These are phyloP conservation scores for Penicillium corylophilum DNA, from an alignment of 2,329 filamentous ascomycete genomes.

Conservation along the genomic window DNA sequence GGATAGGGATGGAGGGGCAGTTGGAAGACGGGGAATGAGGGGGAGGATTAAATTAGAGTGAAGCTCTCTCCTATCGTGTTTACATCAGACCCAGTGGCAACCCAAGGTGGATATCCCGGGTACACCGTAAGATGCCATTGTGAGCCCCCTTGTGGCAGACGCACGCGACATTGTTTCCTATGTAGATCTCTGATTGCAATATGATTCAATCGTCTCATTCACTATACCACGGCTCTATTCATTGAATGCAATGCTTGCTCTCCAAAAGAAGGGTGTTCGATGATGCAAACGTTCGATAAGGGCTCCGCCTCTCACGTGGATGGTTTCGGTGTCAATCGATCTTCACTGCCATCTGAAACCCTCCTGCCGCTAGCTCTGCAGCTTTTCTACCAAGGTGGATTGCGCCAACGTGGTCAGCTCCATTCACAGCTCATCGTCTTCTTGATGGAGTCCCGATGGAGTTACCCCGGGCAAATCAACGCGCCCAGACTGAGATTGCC, in stretches of 20 bases:
- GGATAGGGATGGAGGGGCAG: neutral
- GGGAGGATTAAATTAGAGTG: slow-evolving; percentile 6
- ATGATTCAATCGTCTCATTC: too few relatives aligned
- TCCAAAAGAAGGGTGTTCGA: slow-evolving; percentile 3
- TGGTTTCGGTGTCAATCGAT: slow-evolving; percentile 7
- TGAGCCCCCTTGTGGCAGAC: neutral
- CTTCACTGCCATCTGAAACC: slow-evolving; percentile 6
- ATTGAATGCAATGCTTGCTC: too few relatives aligned
- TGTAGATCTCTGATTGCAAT: neutral
- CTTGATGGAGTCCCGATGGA: slow-evolving; percentile 1
- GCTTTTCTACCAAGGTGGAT: neutral
- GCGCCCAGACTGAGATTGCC: neutral
- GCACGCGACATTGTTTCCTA: neutral
- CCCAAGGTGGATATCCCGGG: slow-evolving; percentile 17
- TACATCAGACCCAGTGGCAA: slow-evolving; percentile 18
- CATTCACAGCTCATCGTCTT: slow-evolving; percentile 1
- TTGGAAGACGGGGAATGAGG: neutral
- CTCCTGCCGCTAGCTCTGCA: slow-evolving; percentile 2
- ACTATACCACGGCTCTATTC: too few relatives aligned
- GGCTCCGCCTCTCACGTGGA: slow-evolving; percentile 22
- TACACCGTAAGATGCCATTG: slow-evolving; percentile 17
- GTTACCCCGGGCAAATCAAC: neutral
- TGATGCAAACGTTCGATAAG: slow-evolving; percentile 23
- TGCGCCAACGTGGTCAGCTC: neutral
- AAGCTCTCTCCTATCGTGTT: slow-evolving; percentile 7